These are phyloP conservation scores for Lachnum nothofagi DNA, from an alignment of 2,329 filamentous ascomycete species.

Conservation along the genomic window DNA sequence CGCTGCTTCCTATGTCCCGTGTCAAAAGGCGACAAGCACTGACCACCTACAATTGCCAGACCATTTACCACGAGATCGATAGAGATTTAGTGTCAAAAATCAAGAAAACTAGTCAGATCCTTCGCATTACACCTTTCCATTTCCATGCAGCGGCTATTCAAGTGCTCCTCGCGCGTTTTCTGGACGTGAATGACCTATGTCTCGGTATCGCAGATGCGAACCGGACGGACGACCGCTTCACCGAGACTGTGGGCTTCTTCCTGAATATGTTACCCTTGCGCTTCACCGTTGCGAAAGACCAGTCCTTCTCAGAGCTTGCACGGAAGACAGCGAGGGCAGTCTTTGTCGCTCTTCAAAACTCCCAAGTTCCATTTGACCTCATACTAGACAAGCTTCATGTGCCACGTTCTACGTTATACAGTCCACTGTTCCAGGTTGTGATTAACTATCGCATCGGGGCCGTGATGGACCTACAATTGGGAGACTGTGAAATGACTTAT, in stretches of 20 bases:
- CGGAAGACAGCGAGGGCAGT: not conserved
- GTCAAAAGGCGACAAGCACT: not conserved
- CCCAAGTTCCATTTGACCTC: not conserved
- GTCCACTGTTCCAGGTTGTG: not conserved
- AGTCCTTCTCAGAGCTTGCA: not conserved
- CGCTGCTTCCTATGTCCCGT: not conserved
- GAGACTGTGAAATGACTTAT: no score
- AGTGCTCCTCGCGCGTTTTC: slow-evolving; percentile 34
- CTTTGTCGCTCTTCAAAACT: not conserved
- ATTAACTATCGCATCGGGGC: not conserved
- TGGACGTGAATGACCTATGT: slow-evolving; percentile 35
- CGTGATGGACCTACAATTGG: not conserved
- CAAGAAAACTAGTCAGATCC: slow-evolving; percentile 22
- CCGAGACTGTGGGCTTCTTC: slow-evolving; percentile 40
- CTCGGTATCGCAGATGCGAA: slow-evolving; percentile 46
- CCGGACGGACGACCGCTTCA: slow-evolving; percentile 31
- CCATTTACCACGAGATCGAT: slow-evolving; percentile 18
- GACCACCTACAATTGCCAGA: slow-evolving; percentile 13
- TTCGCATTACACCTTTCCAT: slow-evolving; percentile 39
- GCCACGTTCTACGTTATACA: not conserved
- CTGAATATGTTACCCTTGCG: slow-evolving; percentile 45
- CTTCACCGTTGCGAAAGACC: slow-evolving; percentile 24
- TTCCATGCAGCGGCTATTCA: slow-evolving; percentile 40
- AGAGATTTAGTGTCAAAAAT: slow-evolving; percentile 14
- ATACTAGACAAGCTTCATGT: not conserved